Evolutionary conservation across 2,329 filamentous ascomycete genomes (phyloP).

Genomic region (Hymenoscyphus repandus): DNA sequence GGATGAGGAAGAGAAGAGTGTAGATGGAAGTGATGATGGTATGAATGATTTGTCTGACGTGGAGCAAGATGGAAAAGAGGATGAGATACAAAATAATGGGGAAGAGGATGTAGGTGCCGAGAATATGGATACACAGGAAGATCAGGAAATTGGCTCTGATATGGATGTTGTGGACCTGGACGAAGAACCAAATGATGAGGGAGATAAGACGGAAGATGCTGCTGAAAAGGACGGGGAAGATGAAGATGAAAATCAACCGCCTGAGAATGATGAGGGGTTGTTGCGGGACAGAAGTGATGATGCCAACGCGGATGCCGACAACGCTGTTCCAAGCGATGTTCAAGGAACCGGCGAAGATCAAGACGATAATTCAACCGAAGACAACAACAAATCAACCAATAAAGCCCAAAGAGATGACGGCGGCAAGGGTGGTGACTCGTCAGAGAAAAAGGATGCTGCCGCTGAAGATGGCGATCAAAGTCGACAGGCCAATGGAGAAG

Average conservation of each 20-base stretch:
- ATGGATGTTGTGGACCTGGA: conserved; percentile 30
- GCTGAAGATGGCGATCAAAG: conserved; percentile 57
- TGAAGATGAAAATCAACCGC: conserved; percentile 45
- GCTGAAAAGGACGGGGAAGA: conserved; percentile 43
- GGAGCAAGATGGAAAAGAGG: conserved; percentile 35
- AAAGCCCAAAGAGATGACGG: conserved; percentile 63
- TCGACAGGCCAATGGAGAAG: conserved; percentile 38
- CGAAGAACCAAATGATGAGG: conserved; percentile 27
- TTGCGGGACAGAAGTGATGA: conserved; percentile 40
- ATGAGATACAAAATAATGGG: conserved; percentile 35
- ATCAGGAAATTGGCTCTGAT: conserved; percentile 32
- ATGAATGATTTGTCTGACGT: conserved; percentile 53
- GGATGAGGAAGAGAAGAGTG: conserved; percentile 45
- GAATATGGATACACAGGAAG: conserved; percentile 35
- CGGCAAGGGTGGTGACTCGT: conserved; percentile 57
- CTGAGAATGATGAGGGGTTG: conserved; percentile 43
- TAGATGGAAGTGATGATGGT: conserved; percentile 35
- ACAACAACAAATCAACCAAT: conserved; percentile 54
- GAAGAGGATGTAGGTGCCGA: conserved; percentile 40
- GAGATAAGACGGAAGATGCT: conserved; percentile 46
- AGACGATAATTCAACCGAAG: conserved; percentile 57
- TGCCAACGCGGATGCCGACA: conserved; percentile 51
- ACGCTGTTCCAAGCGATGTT: conserved; percentile 57
- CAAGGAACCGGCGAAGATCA: conserved; percentile 61
- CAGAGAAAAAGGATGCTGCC: conserved; percentile 57